These are phyloP conservation scores for Trichoderma sp. DNA, from an alignment of 2,329 filamentous ascomycete genomes.

Conservation along the genomic window DNA sequence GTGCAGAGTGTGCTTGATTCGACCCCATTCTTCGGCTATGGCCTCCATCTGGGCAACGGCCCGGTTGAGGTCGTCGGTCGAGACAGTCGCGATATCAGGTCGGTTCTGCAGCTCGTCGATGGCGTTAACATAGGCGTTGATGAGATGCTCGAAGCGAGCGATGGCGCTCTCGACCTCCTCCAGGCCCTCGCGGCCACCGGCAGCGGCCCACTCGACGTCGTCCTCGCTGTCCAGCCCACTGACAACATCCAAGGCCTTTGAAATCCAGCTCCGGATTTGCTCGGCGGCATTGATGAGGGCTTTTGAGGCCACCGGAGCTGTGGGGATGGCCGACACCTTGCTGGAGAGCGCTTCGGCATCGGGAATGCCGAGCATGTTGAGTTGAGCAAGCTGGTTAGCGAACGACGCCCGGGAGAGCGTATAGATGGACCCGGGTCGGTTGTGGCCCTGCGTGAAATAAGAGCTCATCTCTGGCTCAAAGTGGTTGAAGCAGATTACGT, in stretches of 20 bases:
- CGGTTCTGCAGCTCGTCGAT: constrained; percentile 88
- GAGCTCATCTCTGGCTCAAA: constrained; percentile 56
- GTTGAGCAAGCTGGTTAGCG: constrained; percentile 86
- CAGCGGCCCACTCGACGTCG: constrained; percentile 95
- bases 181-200: constrained; percentile 78
- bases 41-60: constrained; percentile 88
- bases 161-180: constrained; percentile 76
- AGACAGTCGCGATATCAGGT: constrained; percentile 71
- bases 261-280: constrained; percentile 92
- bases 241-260: constrained; percentile 87
- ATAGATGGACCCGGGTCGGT: constrained; percentile 83
- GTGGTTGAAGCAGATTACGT: constrained; percentile 42
- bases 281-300: constrained; percentile 85
- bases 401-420: constrained; percentile 91
- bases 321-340: constrained; percentile 82
- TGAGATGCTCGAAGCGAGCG: constrained; percentile 79
- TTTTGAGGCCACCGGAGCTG: constrained; percentile 78
- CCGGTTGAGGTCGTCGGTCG: constrained; percentile 68
- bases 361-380: constrained; percentile 87
- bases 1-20: constrained; percentile 75
- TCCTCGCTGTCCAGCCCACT: constrained; percentile 89
- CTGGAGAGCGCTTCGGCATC: constrained; percentile 81
- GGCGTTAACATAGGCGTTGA: constrained; percentile 90
- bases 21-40: constrained; percentile 81
- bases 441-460: constrained; percentile 69